Base-by-base conservation (phyloP, 169 alveolate genomes). In the Plasmodium vinckei region DNA sequence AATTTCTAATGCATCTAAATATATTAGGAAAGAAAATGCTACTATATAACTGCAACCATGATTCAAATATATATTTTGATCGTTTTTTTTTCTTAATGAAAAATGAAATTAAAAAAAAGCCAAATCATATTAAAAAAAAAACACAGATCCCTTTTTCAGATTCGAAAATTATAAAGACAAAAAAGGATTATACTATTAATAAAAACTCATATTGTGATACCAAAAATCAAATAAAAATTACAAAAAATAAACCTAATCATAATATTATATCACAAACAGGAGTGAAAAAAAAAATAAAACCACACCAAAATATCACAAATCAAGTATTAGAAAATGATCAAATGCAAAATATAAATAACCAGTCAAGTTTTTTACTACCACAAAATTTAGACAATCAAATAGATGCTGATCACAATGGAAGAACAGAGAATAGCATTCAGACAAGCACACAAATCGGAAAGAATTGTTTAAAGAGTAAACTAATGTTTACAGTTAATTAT, bases 21-120 rank as follows among this genome's bases (percentile, higher is more conserved):
- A 79, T 21, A 46, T 59, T 79, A 10, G 89, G 89, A 1, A 79
- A 67, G 46, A 79, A 79, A 79, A 79, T 79, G 1, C 72, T 65
- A 53, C 69, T 79, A 10, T 65, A 25, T 25, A 79, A 69, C 19
- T 79, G 89, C 49, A 67, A 79, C 42, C 33, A 65, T 59, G 67
- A 79, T 25, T 64, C 75, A 54, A 79, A 65, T 69, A 79, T 79
- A 27, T 59, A 79, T 59, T 79, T 79, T 79, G 89, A 79, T 79
- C 79, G 54, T 15, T 79, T 79, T 54, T 56, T 33, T 42, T 79
- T 79, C 53, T 79, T 79, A 46, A 79, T 79, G 89, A 79, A 79
- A 65, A 65, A 53, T 79, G 89, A 79, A 65, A 44, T 79, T 25
- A 79, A 79, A 56, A 79, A 79, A 79, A 67, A 65, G 44, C 19